Evolutionary conservation across 2,329 filamentous ascomycete species (phyloP).

Genomic region (Geosmithia morbida): DNA sequence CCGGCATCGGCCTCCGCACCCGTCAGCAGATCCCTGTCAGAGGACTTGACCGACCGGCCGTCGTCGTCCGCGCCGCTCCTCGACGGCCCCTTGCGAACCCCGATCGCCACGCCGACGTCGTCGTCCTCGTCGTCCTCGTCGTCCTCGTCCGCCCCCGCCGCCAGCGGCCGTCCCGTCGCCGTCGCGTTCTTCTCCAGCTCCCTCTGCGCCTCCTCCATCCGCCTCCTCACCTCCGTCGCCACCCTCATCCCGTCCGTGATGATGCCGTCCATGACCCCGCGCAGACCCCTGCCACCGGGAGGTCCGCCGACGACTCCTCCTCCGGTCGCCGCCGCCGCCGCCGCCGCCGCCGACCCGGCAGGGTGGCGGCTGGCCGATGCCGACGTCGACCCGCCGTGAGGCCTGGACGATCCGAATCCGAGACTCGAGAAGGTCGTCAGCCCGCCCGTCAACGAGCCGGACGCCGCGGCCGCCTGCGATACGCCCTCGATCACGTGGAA

Average conservation of each 20-base stretch:
- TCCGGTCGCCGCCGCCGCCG: conserved; percentile 4
- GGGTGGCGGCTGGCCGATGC: conserved; percentile 10
- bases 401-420: conserved; percentile 31
- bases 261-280: conserved; percentile 92
- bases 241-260: conserved; percentile 96
- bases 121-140: conserved; percentile 59
- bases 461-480: conserved; percentile 13
- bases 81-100: conserved; percentile 18
- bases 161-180: conserved; percentile 17
- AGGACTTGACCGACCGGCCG: conserved; percentile 47
- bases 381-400: conserved; percentile 22
- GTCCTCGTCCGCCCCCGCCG: conserved; percentile 46
- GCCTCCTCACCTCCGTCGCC: conserved; percentile 75
- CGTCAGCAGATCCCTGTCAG: conserved; percentile 57
- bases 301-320: conserved; percentile 4
- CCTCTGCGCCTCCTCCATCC: conserved; percentile 91
- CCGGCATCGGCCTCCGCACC: conserved; percentile 60
- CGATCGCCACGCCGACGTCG: conserved; percentile 27
- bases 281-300: conserved; percentile 49
- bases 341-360: too few relatives aligned
- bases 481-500: conserved; percentile 71
- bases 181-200: conserved; percentile 71
- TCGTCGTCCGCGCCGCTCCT: conserved; percentile 40
- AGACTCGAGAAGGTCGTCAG: conserved; percentile 78
- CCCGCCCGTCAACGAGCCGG: conserved; percentile 20